Evolutionary conservation across 176 grass and related monocot species (phyloP).

Genomic region (Avena atlantica): DNA sequence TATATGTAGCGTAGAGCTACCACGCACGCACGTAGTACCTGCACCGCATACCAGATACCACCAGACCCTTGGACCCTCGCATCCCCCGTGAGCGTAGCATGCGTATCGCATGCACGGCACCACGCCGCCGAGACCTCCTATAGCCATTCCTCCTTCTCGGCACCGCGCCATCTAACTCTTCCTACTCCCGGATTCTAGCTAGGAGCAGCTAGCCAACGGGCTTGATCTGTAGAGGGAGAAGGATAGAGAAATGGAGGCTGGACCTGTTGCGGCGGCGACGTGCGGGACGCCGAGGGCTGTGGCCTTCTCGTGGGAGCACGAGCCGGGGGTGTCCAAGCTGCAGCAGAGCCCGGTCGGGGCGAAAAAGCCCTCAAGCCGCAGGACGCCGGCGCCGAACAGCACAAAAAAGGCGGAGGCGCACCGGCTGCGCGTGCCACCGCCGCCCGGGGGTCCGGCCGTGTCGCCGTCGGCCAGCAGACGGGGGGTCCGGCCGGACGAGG

Average conservation of each 20-base stretch:
- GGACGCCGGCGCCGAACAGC: neutral
- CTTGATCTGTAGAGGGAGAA: neutral
- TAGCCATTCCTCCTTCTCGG: too few relatives aligned
- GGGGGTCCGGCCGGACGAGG: slow-evolving; percentile 43
- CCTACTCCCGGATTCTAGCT: neutral
- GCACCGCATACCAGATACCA: neutral
- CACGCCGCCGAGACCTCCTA: neutral
- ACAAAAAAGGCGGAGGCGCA: slow-evolving; percentile 8
- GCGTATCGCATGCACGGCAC: neutral
- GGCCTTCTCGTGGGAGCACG: slow-evolving; percentile 92
- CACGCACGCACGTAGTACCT: neutral
- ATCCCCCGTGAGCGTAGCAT: neutral
- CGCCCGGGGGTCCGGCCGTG: slow-evolving; percentile 38
- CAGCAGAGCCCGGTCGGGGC: neutral
- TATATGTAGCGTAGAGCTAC: neutral
- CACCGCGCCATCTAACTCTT: neutral
- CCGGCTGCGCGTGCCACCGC: slow-evolving; percentile 57
- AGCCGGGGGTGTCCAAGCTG: slow-evolving; percentile 77
- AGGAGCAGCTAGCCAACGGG: too few relatives aligned
- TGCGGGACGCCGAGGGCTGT: slow-evolving; percentile 31
- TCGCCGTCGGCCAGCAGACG: neutral
- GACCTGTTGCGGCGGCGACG: neutral
- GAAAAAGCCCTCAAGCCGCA: neutral
- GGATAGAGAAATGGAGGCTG: neutral
- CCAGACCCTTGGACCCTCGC: neutral